These are phyloP conservation scores for Glycine soja DNA, from an alignment of 306 rosid genomes.

Conservation along the genomic window DNA sequence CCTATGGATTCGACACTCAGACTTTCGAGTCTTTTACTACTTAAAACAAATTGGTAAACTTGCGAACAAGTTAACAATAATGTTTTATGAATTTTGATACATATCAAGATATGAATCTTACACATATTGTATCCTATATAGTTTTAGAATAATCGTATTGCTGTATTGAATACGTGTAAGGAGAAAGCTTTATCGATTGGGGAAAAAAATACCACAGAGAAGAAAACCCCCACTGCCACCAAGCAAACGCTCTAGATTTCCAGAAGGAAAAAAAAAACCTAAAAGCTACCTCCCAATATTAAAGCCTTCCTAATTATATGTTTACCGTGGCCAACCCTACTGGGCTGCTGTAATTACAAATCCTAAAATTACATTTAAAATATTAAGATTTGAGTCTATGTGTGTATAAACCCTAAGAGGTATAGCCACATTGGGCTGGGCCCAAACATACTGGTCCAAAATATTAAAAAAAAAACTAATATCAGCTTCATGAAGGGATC, in stretches of 20 bases:
- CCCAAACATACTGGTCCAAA: background rate
- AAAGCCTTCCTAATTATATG: background rate
- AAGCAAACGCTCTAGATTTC: background rate
- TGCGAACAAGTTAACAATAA: no score
- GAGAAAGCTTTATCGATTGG: background rate
- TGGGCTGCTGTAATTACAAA: background rate
- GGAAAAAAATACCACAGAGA: no score
- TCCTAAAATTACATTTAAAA: background rate
- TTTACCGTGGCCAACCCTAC: background rate
- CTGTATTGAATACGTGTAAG: no score
- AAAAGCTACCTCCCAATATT: background rate
- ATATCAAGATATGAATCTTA: no score
- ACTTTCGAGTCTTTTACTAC: no score
- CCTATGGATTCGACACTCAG: no score
- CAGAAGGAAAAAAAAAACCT: background rate
- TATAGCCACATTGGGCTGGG: no score
- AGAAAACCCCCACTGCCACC: background rate
- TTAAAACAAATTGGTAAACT: no score
- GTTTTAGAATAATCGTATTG: no score
- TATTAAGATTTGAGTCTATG: background rate
- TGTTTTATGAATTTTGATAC: no score
- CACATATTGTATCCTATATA: no score
- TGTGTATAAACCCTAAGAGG: background rate
- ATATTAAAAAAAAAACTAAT: background rate
- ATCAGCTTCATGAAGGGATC: conserved; percentile 25